Evolutionary conservation across 169 alveolate species (phyloP).

Genomic region (Cryptosporidium sp.): DNA sequence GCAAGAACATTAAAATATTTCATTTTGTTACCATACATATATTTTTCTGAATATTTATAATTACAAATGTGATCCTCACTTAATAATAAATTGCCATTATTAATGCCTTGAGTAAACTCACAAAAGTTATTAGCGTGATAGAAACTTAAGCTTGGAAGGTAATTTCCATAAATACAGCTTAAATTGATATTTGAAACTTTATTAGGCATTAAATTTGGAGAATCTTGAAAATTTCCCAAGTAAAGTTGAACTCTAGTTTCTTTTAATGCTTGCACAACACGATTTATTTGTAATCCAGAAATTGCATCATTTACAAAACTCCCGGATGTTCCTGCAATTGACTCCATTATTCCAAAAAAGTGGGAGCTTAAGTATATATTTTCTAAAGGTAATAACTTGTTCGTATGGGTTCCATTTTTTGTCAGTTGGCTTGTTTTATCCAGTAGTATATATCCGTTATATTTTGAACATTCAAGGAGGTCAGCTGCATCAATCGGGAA

Average conservation of each 20-base stretch:
- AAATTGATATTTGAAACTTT: slow-evolving; percentile 34
- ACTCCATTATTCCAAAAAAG: slow-evolving; percentile 70
- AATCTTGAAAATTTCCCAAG: slow-evolving; percentile 27
- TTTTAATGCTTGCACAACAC: slow-evolving; percentile 18
- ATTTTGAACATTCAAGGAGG: slow-evolving; percentile 61
- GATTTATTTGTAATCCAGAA: slow-evolving; percentile 26
- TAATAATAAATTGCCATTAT: slow-evolving; percentile 1
- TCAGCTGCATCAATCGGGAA: slow-evolving; percentile 64
- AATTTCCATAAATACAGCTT: slow-evolving; percentile 34
- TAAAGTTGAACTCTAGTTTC: slow-evolving; percentile 25
- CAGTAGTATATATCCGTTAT: slow-evolving; percentile 8
- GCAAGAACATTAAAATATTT: slow-evolving; percentile 52
- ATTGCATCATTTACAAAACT: slow-evolving; percentile 59
- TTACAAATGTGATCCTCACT: slow-evolving; percentile 33
- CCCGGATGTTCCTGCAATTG: slow-evolving; percentile 69
- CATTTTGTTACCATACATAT: background rate
- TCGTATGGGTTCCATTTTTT: background rate
- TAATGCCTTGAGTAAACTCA: slow-evolving; percentile 29
- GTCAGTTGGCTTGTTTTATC: slow-evolving; percentile 3
- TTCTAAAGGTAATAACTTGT: slow-evolving; percentile 7
- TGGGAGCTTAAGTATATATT: slow-evolving; percentile 35
- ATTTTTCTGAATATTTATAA: slow-evolving; percentile 5
- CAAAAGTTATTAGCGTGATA: slow-evolving; percentile 43
- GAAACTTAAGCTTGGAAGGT: slow-evolving; percentile 26
- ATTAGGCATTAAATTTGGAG: background rate